phyloP scores from a whole-genome alignment of 768 basidiomycete genomes.

The Lentinula detonsa region DNA sequence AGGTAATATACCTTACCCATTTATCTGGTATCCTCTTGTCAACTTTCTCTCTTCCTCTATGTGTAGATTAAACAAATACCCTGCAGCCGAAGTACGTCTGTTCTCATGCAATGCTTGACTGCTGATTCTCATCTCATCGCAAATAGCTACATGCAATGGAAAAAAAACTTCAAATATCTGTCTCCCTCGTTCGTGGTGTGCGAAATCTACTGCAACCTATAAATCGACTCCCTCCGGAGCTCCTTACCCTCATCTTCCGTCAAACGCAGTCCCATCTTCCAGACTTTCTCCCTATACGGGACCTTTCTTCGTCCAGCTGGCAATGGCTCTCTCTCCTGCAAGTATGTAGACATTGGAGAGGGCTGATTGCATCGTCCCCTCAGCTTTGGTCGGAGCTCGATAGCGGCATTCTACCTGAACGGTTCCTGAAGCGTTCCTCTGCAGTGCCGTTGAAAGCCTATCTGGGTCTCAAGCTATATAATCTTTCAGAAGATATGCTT shows the following conservation, averaged over 20 bases:
- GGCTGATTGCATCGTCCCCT: constrained; percentile 5
- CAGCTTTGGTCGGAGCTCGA: constrained; percentile 8
- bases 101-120: background rate
- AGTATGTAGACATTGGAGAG: constrained; percentile 10
- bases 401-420: constrained; percentile 3
- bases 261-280: constrained; percentile 7
- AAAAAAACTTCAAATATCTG: constrained; percentile 4
- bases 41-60: background rate
- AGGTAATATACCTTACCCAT: background rate
- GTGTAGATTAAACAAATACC: background rate
- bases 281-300: constrained; percentile 6
- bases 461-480: background rate
- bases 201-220: constrained; percentile 8
- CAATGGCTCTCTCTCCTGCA: constrained; percentile 7
- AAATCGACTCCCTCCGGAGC: constrained; percentile 6
- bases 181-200: constrained; percentile 4
- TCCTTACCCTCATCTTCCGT: constrained; percentile 7
- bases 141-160: constrained; percentile 8
- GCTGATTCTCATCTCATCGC: background rate
- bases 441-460: constrained; percentile 1
- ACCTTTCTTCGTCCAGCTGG: background rate
- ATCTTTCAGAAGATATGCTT: background rate
- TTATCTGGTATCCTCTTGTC: background rate
- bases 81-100: background rate
- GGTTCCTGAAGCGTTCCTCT: constrained; percentile 6